A percentile compares a stretch with the other conserved stretches of the same genome.
These are phyloP conservation scores for Begonia peltatifolia DNA, from an alignment of 306 rosid genomes.

Conservation along the genomic window DNA sequence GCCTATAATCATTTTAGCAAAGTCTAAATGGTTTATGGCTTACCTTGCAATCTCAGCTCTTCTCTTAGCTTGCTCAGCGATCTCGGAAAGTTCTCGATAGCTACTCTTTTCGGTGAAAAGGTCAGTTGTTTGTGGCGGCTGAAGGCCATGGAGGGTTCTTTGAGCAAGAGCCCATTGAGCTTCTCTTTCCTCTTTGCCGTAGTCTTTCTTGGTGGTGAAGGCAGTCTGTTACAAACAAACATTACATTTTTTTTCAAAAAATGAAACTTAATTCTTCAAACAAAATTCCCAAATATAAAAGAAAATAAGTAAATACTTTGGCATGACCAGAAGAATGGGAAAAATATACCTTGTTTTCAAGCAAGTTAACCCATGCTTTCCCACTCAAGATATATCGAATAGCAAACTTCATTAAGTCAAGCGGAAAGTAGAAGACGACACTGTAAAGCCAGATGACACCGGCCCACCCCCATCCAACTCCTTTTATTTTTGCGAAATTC, in stretches of 20 bases:
- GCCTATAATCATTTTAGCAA: too few species aligned
- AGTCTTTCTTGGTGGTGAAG: conserved; percentile 97
- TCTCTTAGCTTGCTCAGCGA: conserved; percentile 96
- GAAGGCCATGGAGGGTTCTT: conserved; percentile 92
- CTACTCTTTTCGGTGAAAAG: conserved; percentile 70
- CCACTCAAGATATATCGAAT: conserved; percentile 13
- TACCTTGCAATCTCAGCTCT: conserved; percentile 99
- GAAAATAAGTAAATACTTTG: not conserved
- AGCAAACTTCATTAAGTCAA: conserved; percentile 12
- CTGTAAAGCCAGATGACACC: conserved; percentile 17
- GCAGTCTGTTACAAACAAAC: conserved; percentile 49
- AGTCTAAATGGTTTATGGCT: not conserved
- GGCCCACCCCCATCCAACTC: conserved; percentile 17
- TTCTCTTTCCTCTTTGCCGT: conserved; percentile 86
- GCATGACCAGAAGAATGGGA: too few species aligned
- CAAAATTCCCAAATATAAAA: not conserved
- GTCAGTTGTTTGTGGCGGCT: conserved; percentile 50
- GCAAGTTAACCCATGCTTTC: conserved; percentile 9
- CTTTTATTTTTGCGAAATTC: conserved; percentile 11
- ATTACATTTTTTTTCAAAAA: too few species aligned
- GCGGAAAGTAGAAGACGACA: conserved; percentile 11
- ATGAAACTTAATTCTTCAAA: too few species aligned
- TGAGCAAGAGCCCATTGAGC: conserved; percentile 99
- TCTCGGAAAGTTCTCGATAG: conserved; percentile 90
- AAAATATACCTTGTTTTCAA: conserved; percentile 6